Evolutionary conservation across 1,284 basidiomycete species (phyloP), one percentile per base, ranked within the genome.

Genomic region (Rugosomyces carneus): DNA sequence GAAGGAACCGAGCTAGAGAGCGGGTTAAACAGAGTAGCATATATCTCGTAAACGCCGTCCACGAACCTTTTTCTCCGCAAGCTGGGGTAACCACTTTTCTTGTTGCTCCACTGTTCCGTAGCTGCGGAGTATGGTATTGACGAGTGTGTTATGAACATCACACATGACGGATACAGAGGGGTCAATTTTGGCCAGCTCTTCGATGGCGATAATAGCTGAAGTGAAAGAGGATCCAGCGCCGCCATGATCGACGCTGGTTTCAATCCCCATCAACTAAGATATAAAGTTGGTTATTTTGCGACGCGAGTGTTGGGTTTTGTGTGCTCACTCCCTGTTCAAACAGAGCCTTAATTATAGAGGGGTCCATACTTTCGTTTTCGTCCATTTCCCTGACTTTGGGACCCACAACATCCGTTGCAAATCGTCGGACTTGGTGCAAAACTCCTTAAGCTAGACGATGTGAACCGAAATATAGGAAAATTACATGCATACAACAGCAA

Each of bases 61-160:
- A 65, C 72, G 45, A 35, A 89, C 93, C 72, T 85, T 89, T 37
- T 75, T 77, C 54, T 85, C 78, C 0, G 93, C 71, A 4, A 99
- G 80, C 58, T 80, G 75, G 2, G 95, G 93, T 26, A 99, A 70
- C 79, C 89, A 99, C 61, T 89, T 89, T 51, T 89, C 83, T 64
- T 93, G 80, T 60, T 98, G 84, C 55, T 85, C 84, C 56, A 89
- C 77, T 21, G 78, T 87, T 3, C 84, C 95, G 63, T 97, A 89
- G 58, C 84, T 84, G 52, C 94, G 81, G 56, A 99, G 69, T 54
- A 99, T 86, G 23, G 95, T 98, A 71, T 97, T 96, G 58, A 98
- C 90, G 41, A 97, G 82, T 3, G 93, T 97, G 65, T 99, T 99
- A 77, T 99, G 95, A 4, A 99, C 95, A 62, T 99, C 95, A 58